phyloP scores from a whole-genome alignment of 192 early-diverging fungal genomes.

The Entomortierella chlamydospora region DNA sequence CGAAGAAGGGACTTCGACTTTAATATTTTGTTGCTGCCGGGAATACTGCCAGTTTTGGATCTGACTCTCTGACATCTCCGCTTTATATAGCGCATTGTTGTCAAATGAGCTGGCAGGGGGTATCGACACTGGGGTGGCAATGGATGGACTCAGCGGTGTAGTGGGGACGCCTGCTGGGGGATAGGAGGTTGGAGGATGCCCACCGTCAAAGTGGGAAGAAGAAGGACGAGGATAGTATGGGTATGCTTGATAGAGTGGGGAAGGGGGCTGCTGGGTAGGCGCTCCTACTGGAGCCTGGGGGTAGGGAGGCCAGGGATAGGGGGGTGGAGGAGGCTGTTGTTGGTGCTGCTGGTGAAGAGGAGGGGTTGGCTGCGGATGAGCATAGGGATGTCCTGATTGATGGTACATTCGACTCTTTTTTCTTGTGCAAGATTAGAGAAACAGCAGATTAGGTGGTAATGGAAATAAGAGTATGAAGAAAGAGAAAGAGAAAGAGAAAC shows the following conservation, averaged over 20 bases:
- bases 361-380: slow-evolving; percentile 19
- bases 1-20: slow-evolving; percentile 32
- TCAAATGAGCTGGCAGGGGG: neutral
- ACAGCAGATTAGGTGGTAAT: neutral
- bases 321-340: slow-evolving; percentile 12
- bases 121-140: neutral
- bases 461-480: neutral
- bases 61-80: slow-evolving; percentile 42
- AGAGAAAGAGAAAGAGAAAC: neutral
- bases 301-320: slow-evolving; percentile 18
- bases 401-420: slow-evolving; percentile 20
- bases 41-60: slow-evolving; percentile 20
- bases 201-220: neutral
- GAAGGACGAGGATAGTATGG: slow-evolving; percentile 9
- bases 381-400: slow-evolving; percentile 19
- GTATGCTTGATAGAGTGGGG: neutral
- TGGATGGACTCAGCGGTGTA: neutral
- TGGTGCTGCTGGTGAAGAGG: neutral
- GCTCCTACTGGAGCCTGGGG: neutral
- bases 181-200: neutral
- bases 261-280: neutral
- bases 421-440: neutral
- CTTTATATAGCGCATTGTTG: slow-evolving; percentile 29
- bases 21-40: slow-evolving; percentile 24
- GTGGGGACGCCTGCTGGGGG: neutral